phyloP scores from a whole-genome alignment of 208 protist genomes.

The Acanthamoeba castellanii region DNA sequence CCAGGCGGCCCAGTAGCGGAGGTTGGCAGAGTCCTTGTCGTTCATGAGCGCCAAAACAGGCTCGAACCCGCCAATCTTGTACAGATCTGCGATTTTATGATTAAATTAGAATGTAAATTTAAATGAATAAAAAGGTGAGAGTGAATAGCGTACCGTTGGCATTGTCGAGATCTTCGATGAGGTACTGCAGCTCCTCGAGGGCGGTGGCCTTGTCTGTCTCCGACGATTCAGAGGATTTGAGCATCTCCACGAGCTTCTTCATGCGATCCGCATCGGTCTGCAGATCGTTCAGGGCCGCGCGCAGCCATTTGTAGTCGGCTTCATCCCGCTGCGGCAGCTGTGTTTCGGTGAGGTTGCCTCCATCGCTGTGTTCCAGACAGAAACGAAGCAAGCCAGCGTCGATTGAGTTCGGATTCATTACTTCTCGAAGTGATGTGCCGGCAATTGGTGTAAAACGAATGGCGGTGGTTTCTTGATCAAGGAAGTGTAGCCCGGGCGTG shows the following conservation, averaged over 20 bases:
- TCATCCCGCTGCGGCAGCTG: neutral
- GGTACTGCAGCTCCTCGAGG: slow-evolving; percentile 18
- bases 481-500: neutral
- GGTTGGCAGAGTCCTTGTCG: neutral
- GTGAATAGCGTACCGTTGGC: neutral
- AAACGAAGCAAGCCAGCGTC: neutral
- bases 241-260: slow-evolving; percentile 20
- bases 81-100: neutral
- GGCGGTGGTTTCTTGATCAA: neutral
- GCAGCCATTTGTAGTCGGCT: slow-evolving; percentile 34
- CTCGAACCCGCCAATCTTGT: slow-evolving; percentile 60
- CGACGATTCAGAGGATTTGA: neutral
- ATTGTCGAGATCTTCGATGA: slow-evolving; percentile 15
- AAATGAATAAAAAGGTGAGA: neutral
- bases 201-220: neutral
- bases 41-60: neutral
- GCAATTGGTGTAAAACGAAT: too few relatives aligned
- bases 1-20: slow-evolving; percentile 33
- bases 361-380: slow-evolving; percentile 38
- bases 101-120: neutral
- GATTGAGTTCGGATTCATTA: neutral
- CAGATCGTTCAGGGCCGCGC: neutral
- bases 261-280: slow-evolving; percentile 31
- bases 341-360: neutral
- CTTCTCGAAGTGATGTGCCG: too few relatives aligned